phyloP scores from a whole-genome alignment of 2,329 filamentous ascomycete species.

The Aspergillus carbonarius region DNA sequence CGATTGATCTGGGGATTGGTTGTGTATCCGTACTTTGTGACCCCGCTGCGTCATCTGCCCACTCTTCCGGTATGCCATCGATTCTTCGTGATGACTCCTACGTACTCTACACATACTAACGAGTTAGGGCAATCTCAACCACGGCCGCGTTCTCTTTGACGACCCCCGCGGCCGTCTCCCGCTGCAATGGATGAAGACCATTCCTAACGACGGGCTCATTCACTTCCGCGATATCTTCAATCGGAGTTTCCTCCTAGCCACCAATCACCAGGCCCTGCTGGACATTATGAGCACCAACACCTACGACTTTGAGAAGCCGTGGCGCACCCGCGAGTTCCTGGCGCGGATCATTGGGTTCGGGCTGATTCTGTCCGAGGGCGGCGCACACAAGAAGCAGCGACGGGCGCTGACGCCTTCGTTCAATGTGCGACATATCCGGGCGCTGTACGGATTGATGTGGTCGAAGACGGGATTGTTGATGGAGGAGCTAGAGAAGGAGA shows the following conservation, averaged over 20 bases:
- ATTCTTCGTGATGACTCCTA: too few relatives aligned
- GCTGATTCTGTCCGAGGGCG: conserved; percentile 52
- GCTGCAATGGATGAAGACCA: conserved; percentile 50
- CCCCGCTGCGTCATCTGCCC: conserved; percentile 52
- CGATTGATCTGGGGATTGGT: conserved; percentile 40
- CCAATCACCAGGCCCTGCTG: conserved; percentile 44
- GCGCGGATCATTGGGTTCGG: conserved; percentile 52
- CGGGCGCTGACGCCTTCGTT: conserved; percentile 40
- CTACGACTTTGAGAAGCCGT: conserved; percentile 57
- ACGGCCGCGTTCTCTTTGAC: conserved; percentile 33
- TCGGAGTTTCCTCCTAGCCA: conserved; percentile 29
- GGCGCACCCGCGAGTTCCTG: conserved; percentile 45
- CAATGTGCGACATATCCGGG: conserved; percentile 38
- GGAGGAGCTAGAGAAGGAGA: conserved; percentile 35
- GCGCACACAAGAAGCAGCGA: conserved; percentile 50
- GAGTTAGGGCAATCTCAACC: conserved; percentile 26
- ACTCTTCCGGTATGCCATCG: conserved; percentile 37
- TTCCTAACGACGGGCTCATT: conserved; percentile 58
- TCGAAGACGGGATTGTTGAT: conserved; percentile 36
- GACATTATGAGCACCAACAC: conserved; percentile 54
- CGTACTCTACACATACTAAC: conserved; percentile 1
- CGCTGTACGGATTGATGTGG: conserved; percentile 39
- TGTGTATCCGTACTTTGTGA: conserved; percentile 53
- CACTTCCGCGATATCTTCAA: conserved; percentile 53
- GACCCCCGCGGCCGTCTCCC: conserved; percentile 32